A percentile compares a stretch with the other conserved stretches of the same genome.
phyloP scores from a whole-genome alignment of 2,329 filamentous ascomycete species.

The Sclerotinia nivalis region DNA sequence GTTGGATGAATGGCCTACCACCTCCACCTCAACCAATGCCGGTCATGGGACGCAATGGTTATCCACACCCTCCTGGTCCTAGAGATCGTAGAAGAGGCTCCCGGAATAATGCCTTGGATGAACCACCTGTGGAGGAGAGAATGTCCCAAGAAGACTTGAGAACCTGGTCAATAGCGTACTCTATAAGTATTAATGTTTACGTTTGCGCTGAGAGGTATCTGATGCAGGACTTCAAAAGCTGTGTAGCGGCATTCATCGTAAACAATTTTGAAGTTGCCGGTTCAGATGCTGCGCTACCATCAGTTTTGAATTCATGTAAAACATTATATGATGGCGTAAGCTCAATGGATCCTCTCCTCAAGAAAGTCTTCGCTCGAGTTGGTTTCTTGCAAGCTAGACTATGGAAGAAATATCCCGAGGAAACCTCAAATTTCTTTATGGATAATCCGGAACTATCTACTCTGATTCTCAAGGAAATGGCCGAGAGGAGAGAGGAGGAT shows the following conservation, averaged over 20 bases:
- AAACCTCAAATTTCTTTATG: conserved; percentile 48
- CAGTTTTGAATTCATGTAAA: conserved; percentile 47
- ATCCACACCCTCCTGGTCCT: conserved; percentile 28
- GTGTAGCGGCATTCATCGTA: conserved; percentile 47
- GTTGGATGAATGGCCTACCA: conserved; percentile 28
- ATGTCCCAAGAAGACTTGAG: conserved; percentile 49
- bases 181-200: conserved; percentile 52
- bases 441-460: conserved; percentile 49
- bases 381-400: conserved; percentile 50
- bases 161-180: conserved; percentile 51
- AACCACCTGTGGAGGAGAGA: conserved; percentile 30
- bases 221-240: conserved; percentile 49
- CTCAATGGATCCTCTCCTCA: conserved; percentile 47
- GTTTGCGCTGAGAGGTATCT: conserved; percentile 52
- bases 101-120: conserved; percentile 29
- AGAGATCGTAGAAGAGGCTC: conserved; percentile 30
- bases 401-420: conserved; percentile 47
- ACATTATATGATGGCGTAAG: conserved; percentile 49
- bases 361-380: conserved; percentile 52
- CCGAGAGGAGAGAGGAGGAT: conserved; percentile 47
- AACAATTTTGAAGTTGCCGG: conserved; percentile 45
- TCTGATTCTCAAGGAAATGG: conserved; percentile 52
- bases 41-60: conserved; percentile 29
- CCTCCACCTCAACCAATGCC: conserved; percentile 29
- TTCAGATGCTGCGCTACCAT: conserved; percentile 36